These are phyloP conservation scores for Starmerella vaccinii DNA, from an alignment of 805 yeast genomes.

Conservation along the genomic window DNA sequence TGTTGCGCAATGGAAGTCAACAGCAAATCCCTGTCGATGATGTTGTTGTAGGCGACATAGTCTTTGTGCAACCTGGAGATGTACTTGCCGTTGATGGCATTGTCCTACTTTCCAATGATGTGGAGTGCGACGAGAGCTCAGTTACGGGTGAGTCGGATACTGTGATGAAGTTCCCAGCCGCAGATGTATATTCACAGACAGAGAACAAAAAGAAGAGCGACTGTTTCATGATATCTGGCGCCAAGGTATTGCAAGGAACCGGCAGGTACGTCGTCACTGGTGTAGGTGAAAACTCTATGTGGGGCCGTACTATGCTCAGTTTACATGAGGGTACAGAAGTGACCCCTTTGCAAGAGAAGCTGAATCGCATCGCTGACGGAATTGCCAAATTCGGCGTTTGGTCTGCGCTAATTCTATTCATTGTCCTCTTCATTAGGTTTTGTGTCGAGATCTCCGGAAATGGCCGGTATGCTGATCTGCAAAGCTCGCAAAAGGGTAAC, in stretches of 20 bases:
- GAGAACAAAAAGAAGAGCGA: conserved; percentile 36
- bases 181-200: conserved; percentile 28
- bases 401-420: conserved; percentile 71
- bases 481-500: conserved; percentile 70
- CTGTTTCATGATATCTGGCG: conserved; percentile 82
- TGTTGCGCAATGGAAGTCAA: conserved; percentile 62
- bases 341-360: conserved; percentile 81
- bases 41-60: conserved; percentile 75
- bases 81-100: conserved; percentile 83
- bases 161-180: conserved; percentile 55
- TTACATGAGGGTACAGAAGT: conserved; percentile 64
- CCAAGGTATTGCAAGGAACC: conserved; percentile 75
- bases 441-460: conserved; percentile 44
- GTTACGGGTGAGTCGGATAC: conserved; percentile 91
- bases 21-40: conserved; percentile 60
- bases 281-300: conserved; percentile 79
- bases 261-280: conserved; percentile 82
- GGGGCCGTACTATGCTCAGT: conserved; percentile 84
- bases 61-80: conserved; percentile 84
- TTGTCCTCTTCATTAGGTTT: conserved; percentile 69
- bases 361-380: conserved; percentile 76
- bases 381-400: conserved; percentile 89
- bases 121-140: conserved; percentile 86
- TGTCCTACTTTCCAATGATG: conserved; percentile 52
- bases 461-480: conserved; percentile 32